Conservation (phyloP, 2,329 filamentous ascomycete species). For the Exophiala lecanii-corni region DNA sequence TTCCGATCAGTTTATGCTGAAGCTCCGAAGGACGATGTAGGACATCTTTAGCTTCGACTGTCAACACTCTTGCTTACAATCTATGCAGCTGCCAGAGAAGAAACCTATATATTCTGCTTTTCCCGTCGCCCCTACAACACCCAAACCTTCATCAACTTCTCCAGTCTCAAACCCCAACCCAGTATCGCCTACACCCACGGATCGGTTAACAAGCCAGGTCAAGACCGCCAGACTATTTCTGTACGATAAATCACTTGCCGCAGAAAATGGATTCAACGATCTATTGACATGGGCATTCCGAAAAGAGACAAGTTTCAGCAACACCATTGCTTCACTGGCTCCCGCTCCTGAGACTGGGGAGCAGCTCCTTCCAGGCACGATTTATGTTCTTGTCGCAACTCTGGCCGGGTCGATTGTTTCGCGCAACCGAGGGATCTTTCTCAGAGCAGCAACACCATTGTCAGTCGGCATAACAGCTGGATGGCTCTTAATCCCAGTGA, state of each 20-base stretch:
- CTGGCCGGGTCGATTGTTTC: conserved; percentile 93
- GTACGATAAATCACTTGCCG: conserved; percentile 66
- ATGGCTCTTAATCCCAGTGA: conserved; percentile 80
- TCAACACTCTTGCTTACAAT: too few relatives aligned
- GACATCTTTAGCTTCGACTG: conserved; percentile 30
- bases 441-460: conserved; percentile 72
- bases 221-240: conserved; percentile 74
- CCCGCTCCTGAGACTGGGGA: conserved; percentile 82
- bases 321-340: conserved; percentile 81
- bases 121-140: conserved; percentile 9
- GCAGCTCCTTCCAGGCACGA: conserved; percentile 77
- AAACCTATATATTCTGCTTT: conserved; percentile 41
- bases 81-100: conserved; percentile 27
- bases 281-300: conserved; percentile 75
- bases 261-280: conserved; percentile 79
- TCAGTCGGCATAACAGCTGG: conserved; percentile 77
- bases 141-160: conserved; percentile 16
- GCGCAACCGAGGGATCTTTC: conserved; percentile 77
- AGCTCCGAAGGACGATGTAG: conserved; percentile 33
- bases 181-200: conserved; percentile 69
- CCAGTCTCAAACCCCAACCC: conserved; percentile 12
- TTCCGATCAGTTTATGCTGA: conserved; percentile 41
- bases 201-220: conserved; percentile 80
- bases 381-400: conserved; percentile 88
- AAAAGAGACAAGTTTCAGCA: conserved; percentile 85